Evolutionary conservation across 768 basidiomycete species (phyloP).

Genomic region (Lyophyllum atratum): DNA sequence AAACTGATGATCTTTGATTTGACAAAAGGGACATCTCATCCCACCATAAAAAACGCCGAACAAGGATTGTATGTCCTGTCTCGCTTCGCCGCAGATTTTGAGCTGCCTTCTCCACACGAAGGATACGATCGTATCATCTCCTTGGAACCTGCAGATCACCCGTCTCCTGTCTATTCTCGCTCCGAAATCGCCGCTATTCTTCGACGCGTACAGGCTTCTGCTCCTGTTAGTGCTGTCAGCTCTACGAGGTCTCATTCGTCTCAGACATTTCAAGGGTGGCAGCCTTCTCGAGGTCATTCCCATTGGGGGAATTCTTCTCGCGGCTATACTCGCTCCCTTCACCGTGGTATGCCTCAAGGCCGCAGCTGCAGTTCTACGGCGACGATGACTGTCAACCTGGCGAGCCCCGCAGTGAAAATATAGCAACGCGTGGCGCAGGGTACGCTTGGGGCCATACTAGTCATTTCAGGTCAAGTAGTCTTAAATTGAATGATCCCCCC

Average conservation of each 20-base stretch:
- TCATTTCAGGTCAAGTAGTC: slow-evolving; percentile 1
- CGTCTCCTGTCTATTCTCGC: slow-evolving; percentile 47
- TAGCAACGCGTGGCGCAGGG: slow-evolving; percentile 10
- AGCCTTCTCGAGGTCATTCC: slow-evolving; percentile 20
- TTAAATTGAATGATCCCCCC: not conserved
- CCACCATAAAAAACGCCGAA: slow-evolving; percentile 68
- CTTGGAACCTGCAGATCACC: slow-evolving; percentile 43
- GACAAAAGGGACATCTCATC: slow-evolving; percentile 64
- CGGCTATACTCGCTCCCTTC: slow-evolving; percentile 20
- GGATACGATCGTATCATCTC: slow-evolving; percentile 64
- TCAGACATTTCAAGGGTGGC: slow-evolving; percentile 20
- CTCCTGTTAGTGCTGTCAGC: slow-evolving; percentile 27
- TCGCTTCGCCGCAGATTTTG: slow-evolving; percentile 64
- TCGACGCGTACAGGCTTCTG: slow-evolving; percentile 48
- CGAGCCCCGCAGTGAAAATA: slow-evolving; percentile 1
- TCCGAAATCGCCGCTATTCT: slow-evolving; percentile 56
- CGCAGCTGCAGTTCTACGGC: slow-evolving; percentile 9
- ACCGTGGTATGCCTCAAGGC: slow-evolving; percentile 15
- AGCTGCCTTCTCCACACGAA: slow-evolving; percentile 56
- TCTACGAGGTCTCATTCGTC: slow-evolving; percentile 9
- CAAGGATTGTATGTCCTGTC: slow-evolving; percentile 62
- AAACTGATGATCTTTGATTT: slow-evolving; percentile 2
- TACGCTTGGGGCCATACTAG: not conserved
- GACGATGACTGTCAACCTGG: slow-evolving; percentile 8
- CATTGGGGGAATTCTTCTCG: slow-evolving; percentile 24